Base-by-base conservation (phyloP, 164 flowering plant genomes). In the Vitis amurensis region DNA sequence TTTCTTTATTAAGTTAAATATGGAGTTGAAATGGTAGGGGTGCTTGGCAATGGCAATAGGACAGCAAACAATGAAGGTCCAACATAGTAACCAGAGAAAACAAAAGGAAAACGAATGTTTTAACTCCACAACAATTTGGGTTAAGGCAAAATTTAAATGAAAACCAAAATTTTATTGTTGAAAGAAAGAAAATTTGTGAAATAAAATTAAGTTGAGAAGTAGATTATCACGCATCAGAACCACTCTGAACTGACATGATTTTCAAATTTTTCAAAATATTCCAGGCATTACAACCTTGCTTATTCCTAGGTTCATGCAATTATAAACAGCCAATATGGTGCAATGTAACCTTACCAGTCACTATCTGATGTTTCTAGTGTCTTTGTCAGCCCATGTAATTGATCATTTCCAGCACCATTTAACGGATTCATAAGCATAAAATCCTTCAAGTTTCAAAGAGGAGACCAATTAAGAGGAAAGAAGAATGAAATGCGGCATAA, bases 361-460 rank as follows among this genome's bases (percentile, higher is more conserved):
- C 80, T 71, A 55, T 50, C 64, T 48, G 76, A 72, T 62, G 66
- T 69, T 78, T 81, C 80, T 15, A 87, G 83, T 67, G 73, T 76
- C 76, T 66, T 81, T 66, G 73, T 76, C 67, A 89, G 83, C 88
- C 82, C 79, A 17, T 68, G 66, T 56, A 85, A 58, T 63, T 74
- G 84, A 68, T 74, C 65, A 30, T 69, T 74, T 66, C 63, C 68
- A 0, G 8, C 56, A 29, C 61, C 77, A 70, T 37, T 69, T 63
- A 67, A 37, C 30, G 71, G 66, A 70, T 63, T 77, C 68, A 2
- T 49, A 11, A 49, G 70, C 57, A 79, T 53, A 30, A 50, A n/a
- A 58, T 66, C 75, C 78, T 80, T 71, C 59, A 47, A 70, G 62
- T 29, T 60, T 55, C 51, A 67, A 68, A 50, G 19, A 4, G 7